A percentile compares a stretch with the other conserved stretches of the same genome.
Conservation (phyloP, 768 basidiomycete species). For the Xerocomus spinulosus region DNA sequence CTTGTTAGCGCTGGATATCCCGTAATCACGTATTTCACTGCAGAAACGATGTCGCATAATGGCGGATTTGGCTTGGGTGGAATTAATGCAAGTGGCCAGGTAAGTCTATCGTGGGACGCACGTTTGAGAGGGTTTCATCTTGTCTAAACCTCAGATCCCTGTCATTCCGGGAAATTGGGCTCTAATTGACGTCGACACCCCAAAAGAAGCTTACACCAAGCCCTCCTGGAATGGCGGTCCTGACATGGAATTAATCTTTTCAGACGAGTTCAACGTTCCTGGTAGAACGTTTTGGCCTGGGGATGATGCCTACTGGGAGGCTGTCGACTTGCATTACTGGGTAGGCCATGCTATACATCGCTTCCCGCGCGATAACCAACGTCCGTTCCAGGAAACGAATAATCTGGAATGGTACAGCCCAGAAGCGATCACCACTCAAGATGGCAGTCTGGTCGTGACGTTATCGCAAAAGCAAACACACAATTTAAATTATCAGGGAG, state of each 20-base stretch:
- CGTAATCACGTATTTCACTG: conserved; percentile 36
- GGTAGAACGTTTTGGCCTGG: conserved; percentile 77
- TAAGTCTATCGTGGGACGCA: conserved; percentile 18
- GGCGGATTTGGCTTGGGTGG: conserved; percentile 62
- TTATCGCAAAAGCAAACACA: conserved; percentile 44
- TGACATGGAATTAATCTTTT: conserved; percentile 59
- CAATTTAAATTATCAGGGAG: conserved; percentile 42
- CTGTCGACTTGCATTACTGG: conserved; percentile 40
- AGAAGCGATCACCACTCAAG: conserved; percentile 43
- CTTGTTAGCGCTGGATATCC: conserved; percentile 42
- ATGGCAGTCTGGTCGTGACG: conserved; percentile 49
- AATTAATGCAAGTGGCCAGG: conserved; percentile 72
- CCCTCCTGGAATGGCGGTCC: conserved; percentile 56
- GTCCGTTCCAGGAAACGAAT: conserved; percentile 32
- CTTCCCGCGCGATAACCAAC: conserved; percentile 24
- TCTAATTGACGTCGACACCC: conserved; percentile 57
- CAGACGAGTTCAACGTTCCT: conserved; percentile 76
- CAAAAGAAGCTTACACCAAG: conserved; percentile 51
- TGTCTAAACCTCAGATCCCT: conserved; percentile 41
- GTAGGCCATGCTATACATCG: conserved; percentile 26
- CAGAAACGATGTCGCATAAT: conserved; percentile 26
- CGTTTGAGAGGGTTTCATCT: not conserved
- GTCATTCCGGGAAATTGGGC: conserved; percentile 50
- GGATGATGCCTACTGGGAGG: conserved; percentile 85
- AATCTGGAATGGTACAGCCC: conserved; percentile 61